Evolutionary conservation across 2,329 filamentous ascomycete genomes (phyloP), one percentile per base, ranked within the genome.

Genomic region (Dothideomycetes sp.): DNA sequence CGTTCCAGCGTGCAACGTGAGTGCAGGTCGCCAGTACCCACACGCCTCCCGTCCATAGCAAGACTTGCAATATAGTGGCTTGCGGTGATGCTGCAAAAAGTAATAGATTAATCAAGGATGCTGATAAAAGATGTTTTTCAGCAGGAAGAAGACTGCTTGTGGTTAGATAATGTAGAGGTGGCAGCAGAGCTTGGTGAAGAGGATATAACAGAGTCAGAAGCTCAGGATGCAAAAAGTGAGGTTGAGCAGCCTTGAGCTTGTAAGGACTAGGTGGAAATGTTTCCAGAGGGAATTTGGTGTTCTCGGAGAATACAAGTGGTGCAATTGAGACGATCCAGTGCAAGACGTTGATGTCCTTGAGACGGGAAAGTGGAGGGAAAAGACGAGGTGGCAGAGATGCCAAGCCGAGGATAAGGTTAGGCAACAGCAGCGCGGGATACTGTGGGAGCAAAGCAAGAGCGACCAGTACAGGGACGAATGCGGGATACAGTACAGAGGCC

Each of bases 401-500:
- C 41, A 95, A 71, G 45, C 81, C 76, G 35, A 95, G 73, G n/a
- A 93, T 70, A 27, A 94, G 74, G 53, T 91, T 94, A 2, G 83
- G 80, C 6, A 94, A 63, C 15, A 94, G 59, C 10, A 78, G 68
- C 12, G 70, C 68, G 3, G 73, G 68, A 32, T 75, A 76, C 34
- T 74, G 71, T 36, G 71, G 68, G 6, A 79, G 76, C 29, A 94
- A 69, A 8, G 88, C 79, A 4, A 91, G 66, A 1, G 87, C 79
- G 19, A 91, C 81, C 32, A 88, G 70, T 12, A 88, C 63, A 1
- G 88, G 85, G 20, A 94, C 70, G 2, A 80, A 63, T 5, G 82
- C 73, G 13, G 89, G 89, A 57, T 95, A 96, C 43, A 95, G 62
- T n/a, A 94, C 70, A 9, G 88, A 85, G 5, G 89, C 89, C 3